phyloP scores from a whole-genome alignment of 495 filamentous ascomycete species.

The Penicillium atrosanguineum region DNA sequence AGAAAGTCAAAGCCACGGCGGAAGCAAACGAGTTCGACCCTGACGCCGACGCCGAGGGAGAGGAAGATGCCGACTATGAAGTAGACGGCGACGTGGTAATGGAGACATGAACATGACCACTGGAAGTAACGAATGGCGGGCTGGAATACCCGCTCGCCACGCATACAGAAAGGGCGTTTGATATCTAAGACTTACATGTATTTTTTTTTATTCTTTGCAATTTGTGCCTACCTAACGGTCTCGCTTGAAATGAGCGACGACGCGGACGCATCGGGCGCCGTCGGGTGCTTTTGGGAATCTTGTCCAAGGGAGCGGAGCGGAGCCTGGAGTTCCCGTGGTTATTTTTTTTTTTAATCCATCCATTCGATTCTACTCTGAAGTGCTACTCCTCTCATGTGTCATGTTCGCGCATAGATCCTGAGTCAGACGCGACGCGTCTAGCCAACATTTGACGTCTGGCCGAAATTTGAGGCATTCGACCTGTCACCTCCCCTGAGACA shows the following conservation, averaged over 20 bases:
- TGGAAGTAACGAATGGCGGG: conserved; percentile 4
- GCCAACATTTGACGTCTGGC: not conserved
- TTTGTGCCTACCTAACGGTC: not conserved
- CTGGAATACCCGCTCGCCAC: conserved; percentile 5
- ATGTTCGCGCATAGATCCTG: not conserved
- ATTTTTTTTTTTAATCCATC: not conserved
- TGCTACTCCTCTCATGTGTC: not conserved
- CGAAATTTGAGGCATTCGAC: not conserved
- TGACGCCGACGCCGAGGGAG: conserved; percentile 28
- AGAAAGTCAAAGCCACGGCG: conserved; percentile 1
- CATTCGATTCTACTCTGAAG: not conserved
- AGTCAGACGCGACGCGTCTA: not conserved
- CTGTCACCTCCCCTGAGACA: not conserved
- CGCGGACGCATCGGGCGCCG: not conserved
- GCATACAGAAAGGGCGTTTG: conserved; percentile 29
- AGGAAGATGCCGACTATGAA: conserved; percentile 32
- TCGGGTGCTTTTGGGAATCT: conserved; percentile 2
- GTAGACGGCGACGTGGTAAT: conserved; percentile 40
- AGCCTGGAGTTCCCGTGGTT: not conserved
- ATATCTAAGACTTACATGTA: not conserved
- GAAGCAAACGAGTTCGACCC: conserved; percentile 25
- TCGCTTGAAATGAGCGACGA: not conserved
- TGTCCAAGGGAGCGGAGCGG: not conserved
- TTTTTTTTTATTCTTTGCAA: not conserved
- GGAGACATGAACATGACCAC: conserved; percentile 28